Base-by-base conservation (phyloP, 257 asterid species). In the Solanum bulbocastanum region DNA sequence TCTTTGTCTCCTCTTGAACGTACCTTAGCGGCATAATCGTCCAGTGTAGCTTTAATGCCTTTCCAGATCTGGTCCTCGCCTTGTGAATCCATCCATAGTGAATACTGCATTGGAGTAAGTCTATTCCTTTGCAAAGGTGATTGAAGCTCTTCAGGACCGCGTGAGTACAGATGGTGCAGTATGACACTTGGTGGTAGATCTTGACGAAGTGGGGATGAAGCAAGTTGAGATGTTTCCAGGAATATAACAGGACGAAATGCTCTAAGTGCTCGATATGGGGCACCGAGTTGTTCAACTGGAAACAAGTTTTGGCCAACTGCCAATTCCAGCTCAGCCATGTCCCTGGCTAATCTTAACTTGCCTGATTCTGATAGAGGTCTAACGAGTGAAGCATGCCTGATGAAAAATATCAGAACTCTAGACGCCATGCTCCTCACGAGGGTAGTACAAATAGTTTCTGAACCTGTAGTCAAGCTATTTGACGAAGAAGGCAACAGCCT, bases 1-100 rank as follows among this genome's bases (percentile, higher is more conserved):
- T 97, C 99, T 93, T 97, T 96, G 83, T 96, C 99, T 8, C 99
- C 98, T 89, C 99, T 92, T 46, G 92, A 92, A 83, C 98, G 88
- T 23, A 94, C 93, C 87, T 90, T 94, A 15, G 92, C 92, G 71
- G 98, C 99, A 91, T 97, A 97, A 88, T 97, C 99, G 85, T 95
- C 98, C 27, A 97, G 89, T 30, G 99, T 95, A 14, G 96, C 98
- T 91, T 95, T 97, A 33, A 97, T 78, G 49, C 98, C 99, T 92
- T 90, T 96, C 99, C 99, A 97, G 68, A 97, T 92, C 92, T 97
- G 99, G 88, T 95, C 99, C 85, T 97, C 99, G 72, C 99, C 98
- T 85, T 96, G 98, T 16, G 98, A 95, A 85, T 96, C 99, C 95
- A 97, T 89, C 99, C 99, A 97, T 71, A 97, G 86, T 5, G 99